Evolutionary conservation across 805 yeast genomes (phyloP).

Genomic region (Tetrapisispora nanseiensis): DNA sequence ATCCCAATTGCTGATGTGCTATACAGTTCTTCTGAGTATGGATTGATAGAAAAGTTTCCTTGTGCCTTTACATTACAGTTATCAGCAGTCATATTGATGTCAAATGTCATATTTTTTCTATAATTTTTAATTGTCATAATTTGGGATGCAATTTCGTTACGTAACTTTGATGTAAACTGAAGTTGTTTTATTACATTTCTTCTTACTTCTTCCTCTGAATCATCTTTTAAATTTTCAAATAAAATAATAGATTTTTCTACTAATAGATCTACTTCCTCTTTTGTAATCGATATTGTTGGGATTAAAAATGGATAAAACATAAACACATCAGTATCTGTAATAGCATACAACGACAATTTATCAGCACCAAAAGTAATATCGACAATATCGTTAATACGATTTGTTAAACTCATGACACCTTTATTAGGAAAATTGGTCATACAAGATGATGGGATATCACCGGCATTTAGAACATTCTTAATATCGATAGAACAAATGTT

Average conservation of each 20-base stretch:
- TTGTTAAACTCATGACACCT: slow-evolving; percentile 16
- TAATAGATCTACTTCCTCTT: slow-evolving; percentile 25
- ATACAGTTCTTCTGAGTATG: slow-evolving; percentile 48
- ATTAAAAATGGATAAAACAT: slow-evolving; percentile 60
- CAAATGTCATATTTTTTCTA: not conserved
- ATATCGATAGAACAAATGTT: slow-evolving; percentile 19
- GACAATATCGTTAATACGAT: slow-evolving; percentile 13
- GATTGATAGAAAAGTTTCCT: slow-evolving; percentile 47
- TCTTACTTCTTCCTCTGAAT: slow-evolving; percentile 13
- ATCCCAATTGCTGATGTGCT: slow-evolving; percentile 35
- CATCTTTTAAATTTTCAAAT: slow-evolving; percentile 12
- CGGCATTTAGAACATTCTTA: not conserved
- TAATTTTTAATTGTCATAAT: not conserved
- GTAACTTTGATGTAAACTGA: slow-evolving; percentile 29
- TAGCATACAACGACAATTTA: slow-evolving; percentile 42
- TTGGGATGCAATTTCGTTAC: slow-evolving; percentile 16
- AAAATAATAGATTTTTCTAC: slow-evolving; percentile 21
- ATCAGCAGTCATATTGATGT: slow-evolving; percentile 15
- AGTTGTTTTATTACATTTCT: slow-evolving; percentile 29
- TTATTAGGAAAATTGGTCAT: slow-evolving; percentile 5
- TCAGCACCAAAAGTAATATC: slow-evolving; percentile 30
- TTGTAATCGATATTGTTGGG: slow-evolving; percentile 4
- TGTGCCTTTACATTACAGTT: slow-evolving; percentile 23
- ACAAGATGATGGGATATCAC: not conserved
- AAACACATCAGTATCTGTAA: slow-evolving; percentile 50